These are phyloP conservation scores for Yarrowia yakushimensis DNA, from an alignment of 805 yeast genomes.

Conservation along the genomic window DNA sequence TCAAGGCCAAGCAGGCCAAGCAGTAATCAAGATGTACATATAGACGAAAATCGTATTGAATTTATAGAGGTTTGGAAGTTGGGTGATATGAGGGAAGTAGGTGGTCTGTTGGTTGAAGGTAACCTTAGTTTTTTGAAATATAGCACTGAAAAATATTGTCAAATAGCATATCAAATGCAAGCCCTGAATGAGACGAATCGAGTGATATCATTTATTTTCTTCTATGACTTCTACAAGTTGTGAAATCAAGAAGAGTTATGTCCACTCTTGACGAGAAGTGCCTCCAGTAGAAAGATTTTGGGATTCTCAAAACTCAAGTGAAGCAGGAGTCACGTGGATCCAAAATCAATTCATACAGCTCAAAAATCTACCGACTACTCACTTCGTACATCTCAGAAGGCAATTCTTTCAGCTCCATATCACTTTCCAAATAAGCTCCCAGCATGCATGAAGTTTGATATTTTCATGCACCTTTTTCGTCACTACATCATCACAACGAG, in stretches of 20 bases:
- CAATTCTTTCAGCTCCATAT: not conserved
- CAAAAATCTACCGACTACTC: too few species aligned
- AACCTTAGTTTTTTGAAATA: too few species aligned
- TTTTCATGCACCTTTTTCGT: not conserved
- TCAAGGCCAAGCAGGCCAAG: constrained; percentile 2
- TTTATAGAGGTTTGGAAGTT: not conserved
- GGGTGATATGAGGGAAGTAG: too few species aligned
- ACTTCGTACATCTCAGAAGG: too few species aligned
- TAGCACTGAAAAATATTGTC: too few species aligned
- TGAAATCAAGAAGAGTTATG: too few species aligned
- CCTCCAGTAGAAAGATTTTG: too few species aligned
- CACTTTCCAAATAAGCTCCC: not conserved
- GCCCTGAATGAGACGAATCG: not conserved
- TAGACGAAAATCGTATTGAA: not conserved
- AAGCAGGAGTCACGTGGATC: too few species aligned
- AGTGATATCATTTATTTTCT: not conserved
- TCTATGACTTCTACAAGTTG: not conserved
- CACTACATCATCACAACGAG: not conserved
- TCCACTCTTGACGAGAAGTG: too few species aligned
- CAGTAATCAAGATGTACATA: not conserved
- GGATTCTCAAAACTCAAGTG: too few species aligned
- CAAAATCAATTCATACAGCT: too few species aligned
- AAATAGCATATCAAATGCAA: not conserved
- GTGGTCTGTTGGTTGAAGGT: too few species aligned
- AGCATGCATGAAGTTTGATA: not conserved